A percentile compares a stretch with the other conserved stretches of the same genome.
Evolutionary conservation across 2,329 filamentous ascomycete species (phyloP).

Genomic region (Verticillium nubilum): DNA sequence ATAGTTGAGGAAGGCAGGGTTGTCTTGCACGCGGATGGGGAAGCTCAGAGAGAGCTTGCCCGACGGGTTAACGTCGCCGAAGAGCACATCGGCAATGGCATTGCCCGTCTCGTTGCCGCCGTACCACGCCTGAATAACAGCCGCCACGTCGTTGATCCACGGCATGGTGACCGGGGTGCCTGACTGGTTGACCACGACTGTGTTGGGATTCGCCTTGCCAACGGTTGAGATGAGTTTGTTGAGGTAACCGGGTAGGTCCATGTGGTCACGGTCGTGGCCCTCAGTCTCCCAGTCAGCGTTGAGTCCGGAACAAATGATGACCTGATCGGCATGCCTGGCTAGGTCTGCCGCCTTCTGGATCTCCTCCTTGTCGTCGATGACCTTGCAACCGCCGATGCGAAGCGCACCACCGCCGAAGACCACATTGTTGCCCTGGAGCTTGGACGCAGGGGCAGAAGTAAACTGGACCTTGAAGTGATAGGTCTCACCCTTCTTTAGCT

Average conservation of each 20-base stretch:
- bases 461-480: conserved; percentile 58
- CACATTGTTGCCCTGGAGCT: conserved; percentile 43
- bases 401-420: conserved; percentile 55
- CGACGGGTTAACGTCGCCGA: conserved; percentile 62
- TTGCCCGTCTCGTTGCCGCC: conserved; percentile 72
- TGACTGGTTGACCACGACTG: conserved; percentile 64
- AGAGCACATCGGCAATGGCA: conserved; percentile 65
- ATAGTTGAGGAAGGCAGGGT: conserved; percentile 67
- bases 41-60: conserved; percentile 71
- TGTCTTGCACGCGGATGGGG: conserved; percentile 57
- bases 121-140: conserved; percentile 69
- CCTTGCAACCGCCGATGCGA: conserved; percentile 54
- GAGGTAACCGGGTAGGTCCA: conserved; percentile 64
- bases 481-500: conserved; percentile 51
- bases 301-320: conserved; percentile 71
- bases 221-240: conserved; percentile 64
- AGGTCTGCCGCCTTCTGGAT: conserved; percentile 62
- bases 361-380: conserved; percentile 51
- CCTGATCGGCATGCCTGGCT: conserved; percentile 67
- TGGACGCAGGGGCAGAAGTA: conserved; percentile 52
- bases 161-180: conserved; percentile 66
- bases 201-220: conserved; percentile 56
- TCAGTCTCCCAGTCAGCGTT: conserved; percentile 72
- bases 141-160: conserved; percentile 47
- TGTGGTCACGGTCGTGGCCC: conserved; percentile 65